A percentile compares a stretch with the other conserved stretches of the same genome.
Evolutionary conservation across 2,329 filamentous ascomycete species (phyloP).

Genomic region (Emergomyces pasteurianus): DNA sequence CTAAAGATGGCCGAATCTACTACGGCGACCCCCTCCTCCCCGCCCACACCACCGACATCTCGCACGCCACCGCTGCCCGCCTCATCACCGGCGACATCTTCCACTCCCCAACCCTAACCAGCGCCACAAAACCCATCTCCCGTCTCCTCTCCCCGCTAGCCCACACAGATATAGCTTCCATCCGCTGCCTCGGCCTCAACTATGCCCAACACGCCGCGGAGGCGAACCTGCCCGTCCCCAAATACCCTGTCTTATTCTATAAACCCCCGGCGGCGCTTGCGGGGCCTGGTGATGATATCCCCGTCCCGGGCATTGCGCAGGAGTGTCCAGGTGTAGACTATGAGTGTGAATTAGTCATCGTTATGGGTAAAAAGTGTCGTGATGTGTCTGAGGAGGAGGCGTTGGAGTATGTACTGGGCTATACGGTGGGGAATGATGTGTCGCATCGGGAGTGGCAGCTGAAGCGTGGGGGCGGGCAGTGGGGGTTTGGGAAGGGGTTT

Average conservation of each 20-base stretch:
- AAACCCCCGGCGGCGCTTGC: slow-evolving; percentile 56
- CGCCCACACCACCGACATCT: slow-evolving; percentile 46
- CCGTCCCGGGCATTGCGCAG: slow-evolving; percentile 54
- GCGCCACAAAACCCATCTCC: slow-evolving; percentile 43
- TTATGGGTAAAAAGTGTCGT: slow-evolving; percentile 56
- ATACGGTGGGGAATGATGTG: slow-evolving; percentile 67
- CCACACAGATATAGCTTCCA: slow-evolving; percentile 50
- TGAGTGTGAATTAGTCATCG: slow-evolving; percentile 64
- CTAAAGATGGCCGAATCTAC: slow-evolving; percentile 56
- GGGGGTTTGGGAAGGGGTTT: slow-evolving; percentile 61
- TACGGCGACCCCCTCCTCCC: slow-evolving; percentile 66
- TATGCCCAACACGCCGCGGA: slow-evolving; percentile 62
- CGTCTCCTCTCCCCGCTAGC: slow-evolving; percentile 53
- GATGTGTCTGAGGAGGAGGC: slow-evolving; percentile 55
- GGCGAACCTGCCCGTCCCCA: slow-evolving; percentile 55
- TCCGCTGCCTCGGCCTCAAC: slow-evolving; percentile 59
- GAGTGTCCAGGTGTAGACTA: slow-evolving; percentile 58
- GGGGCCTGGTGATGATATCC: slow-evolving; percentile 54
- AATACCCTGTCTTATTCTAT: slow-evolving; percentile 62
- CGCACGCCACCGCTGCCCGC: slow-evolving; percentile 47
- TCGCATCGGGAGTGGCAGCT: slow-evolving; percentile 68
- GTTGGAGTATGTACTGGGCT: slow-evolving; percentile 62
- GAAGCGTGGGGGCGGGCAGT: slow-evolving; percentile 55
- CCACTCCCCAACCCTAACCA: slow-evolving; percentile 50
- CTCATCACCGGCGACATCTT: slow-evolving; percentile 57